Evolutionary conservation across 2,329 filamentous ascomycete species (phyloP), one percentile per base, ranked within the genome.

Genomic region (Aspergillus sp.): DNA sequence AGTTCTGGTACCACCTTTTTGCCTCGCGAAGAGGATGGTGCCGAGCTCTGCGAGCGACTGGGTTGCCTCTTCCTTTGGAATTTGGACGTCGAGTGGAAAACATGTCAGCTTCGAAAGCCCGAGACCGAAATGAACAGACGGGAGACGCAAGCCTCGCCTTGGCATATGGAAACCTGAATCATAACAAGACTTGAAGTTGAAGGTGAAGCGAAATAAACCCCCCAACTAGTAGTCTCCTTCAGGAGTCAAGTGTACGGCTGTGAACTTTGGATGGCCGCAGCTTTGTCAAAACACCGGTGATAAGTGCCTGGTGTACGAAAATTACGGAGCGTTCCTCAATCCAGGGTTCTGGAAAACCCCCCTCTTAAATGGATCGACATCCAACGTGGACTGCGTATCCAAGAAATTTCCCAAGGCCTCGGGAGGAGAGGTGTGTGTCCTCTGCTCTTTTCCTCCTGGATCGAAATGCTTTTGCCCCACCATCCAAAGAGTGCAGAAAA

Each of bases 1-100:
- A 13, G 50, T 20, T 27, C 22, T 40, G 47, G 54, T 52, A 51
- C 24, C 37, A 45, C 37, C 27, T 37, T 24, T 49, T 50, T 51
- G 50, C 54, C 45, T 47, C 46, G 39, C 45, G 50, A 56, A 44
- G 49, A 61, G 42, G 55, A 50, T 27, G 47, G 20, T 56, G 47
- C 46, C 37, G 45, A 45, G 17, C 37, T 41, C 56, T 50, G 46
- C 22, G 49, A 58, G 50, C 50, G 27, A 52, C 42, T 57, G 55
- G 57, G 59, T 65, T 63, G 62, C 62, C 62, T 60, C 58, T 56
- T 54, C 20, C 34, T 41, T 56, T 64, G 57, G 57, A 52, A 51
- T 46, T 50, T 53, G 47, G 44, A 53, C 50, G 33, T 34, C 51
- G 34, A 30, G 58, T 39, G 45, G 58, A 54, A 51, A 56, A 51